These are phyloP conservation scores for Linum usitatissimum DNA, from an alignment of 345 rosid species.

Conservation along the genomic window DNA sequence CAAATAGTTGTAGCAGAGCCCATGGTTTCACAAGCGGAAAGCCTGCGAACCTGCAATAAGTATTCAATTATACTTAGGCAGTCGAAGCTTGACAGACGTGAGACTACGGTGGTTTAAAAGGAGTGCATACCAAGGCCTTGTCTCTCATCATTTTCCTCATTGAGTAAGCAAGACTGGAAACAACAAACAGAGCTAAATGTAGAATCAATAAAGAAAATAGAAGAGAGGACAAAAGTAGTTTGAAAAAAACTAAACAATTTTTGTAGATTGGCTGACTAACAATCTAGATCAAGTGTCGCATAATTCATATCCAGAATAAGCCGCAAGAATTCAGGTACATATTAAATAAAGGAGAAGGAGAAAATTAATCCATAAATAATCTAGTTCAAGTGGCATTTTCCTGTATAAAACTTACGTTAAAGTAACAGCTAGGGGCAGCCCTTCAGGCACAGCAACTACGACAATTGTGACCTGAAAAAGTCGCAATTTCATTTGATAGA, in stretches of 20 bases:
- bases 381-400: background rate
- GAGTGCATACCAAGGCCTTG: slow-evolving; percentile 73
- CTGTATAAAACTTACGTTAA: slow-evolving; percentile 60
- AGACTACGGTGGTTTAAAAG: background rate
- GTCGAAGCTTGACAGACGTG: background rate
- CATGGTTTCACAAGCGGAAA: slow-evolving; percentile 99
- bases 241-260: too few relatives aligned
- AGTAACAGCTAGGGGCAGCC: slow-evolving; percentile 98
- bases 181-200: slow-evolving; percentile 8
- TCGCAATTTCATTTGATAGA: background rate
- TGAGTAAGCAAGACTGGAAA: slow-evolving; percentile 79
- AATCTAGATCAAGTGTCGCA: background rate
- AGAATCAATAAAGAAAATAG: background rate
- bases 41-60: slow-evolving; percentile 84
- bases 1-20: slow-evolving; percentile 99
- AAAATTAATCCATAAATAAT: background rate
- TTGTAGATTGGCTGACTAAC: too few relatives aligned
- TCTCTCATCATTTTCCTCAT: slow-evolving; percentile 99
- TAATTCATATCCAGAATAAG: background rate
- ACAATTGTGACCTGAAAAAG: slow-evolving; percentile 79
- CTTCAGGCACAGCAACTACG: slow-evolving; percentile 99
- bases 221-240: slow-evolving; percentile 9
- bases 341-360: background rate
- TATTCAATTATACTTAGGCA: slow-evolving; percentile 6
- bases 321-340: background rate